Evolutionary conservation across 2,329 filamentous ascomycete genomes (phyloP).

Genomic region (Canariomyces notabilis): DNA sequence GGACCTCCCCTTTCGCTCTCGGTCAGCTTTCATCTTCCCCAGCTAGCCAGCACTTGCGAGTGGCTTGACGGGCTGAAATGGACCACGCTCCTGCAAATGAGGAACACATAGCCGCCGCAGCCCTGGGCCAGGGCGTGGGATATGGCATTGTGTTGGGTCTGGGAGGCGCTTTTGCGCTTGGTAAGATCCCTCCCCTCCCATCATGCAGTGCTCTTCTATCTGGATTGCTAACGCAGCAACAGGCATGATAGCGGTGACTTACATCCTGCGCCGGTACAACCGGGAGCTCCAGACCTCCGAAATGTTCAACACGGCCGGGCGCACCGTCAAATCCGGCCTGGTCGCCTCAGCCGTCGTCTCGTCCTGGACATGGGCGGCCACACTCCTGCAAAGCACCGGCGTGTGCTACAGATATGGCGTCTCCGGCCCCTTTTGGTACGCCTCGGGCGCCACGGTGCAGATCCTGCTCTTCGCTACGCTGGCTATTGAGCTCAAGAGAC

Average conservation of each 20-base stretch:
- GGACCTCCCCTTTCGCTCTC: neutral
- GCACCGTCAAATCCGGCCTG: conserved; percentile 83
- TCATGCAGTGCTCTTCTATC: neutral
- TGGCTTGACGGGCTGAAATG: no score
- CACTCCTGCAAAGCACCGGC: conserved; percentile 70
- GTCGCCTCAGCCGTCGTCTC: conserved; percentile 88
- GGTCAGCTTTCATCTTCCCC: no score
- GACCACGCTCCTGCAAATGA: conserved; percentile 14
- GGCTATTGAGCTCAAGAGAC: conserved; percentile 82
- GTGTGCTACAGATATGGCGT: conserved; percentile 78
- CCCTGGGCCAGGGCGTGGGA: conserved; percentile 58
- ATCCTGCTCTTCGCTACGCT: conserved; percentile 87
- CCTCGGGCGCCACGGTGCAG: conserved; percentile 71
- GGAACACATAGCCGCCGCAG: conserved; percentile 29
- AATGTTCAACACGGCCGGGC: conserved; percentile 85
- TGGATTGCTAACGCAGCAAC: conserved; percentile 1
- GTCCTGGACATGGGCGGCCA: conserved; percentile 90
- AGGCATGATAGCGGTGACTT: conserved; percentile 37
- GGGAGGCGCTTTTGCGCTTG: conserved; percentile 67
- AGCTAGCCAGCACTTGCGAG: no score
- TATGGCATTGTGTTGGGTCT: conserved; percentile 75
- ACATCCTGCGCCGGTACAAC: conserved; percentile 37
- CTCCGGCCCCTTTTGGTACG: conserved; percentile 57
- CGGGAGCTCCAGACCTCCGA: conserved; percentile 79
- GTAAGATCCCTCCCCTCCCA: conserved; percentile 28